These are phyloP conservation scores for Alternaria ethzedia DNA, from an alignment of 2,329 filamentous ascomycete species.

Conservation along the genomic window DNA sequence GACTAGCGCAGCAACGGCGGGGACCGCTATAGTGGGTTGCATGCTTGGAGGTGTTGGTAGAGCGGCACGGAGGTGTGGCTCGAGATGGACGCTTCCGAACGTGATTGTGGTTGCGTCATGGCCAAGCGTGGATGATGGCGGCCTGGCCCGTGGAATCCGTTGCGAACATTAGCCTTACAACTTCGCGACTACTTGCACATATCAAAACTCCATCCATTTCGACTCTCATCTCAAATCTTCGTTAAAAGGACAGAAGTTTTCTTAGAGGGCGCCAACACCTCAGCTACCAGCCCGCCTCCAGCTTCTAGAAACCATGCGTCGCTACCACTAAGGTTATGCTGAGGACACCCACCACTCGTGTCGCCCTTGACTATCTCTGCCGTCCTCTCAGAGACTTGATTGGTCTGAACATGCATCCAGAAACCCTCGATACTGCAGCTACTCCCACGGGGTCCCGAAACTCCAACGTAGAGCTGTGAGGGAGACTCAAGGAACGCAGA, in stretches of 20 bases:
- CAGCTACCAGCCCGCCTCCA: background rate
- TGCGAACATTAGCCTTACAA: background rate
- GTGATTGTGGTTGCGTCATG: slow-evolving; percentile 15
- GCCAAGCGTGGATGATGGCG: background rate
- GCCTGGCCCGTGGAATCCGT: background rate
- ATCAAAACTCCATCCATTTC: background rate
- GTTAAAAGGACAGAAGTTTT: background rate
- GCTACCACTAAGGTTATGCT: background rate
- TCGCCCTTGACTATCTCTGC: background rate
- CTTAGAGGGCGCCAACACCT: background rate
- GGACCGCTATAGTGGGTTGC: slow-evolving; percentile 39
- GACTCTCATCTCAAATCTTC: background rate
- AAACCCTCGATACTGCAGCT: background rate
- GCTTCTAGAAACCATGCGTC: background rate
- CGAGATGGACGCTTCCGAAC: slow-evolving; percentile 1
- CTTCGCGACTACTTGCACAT: background rate
- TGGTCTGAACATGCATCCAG: background rate
- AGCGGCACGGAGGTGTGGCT: slow-evolving; percentile 17
- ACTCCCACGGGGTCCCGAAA: background rate
- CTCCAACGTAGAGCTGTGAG: rapidly evolving
- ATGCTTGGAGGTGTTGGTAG: slow-evolving; percentile 24
- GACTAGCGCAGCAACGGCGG: slow-evolving; percentile 46
- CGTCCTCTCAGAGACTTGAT: background rate
- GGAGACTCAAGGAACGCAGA: background rate
- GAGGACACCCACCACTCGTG: background rate